Evolutionary conservation across 768 basidiomycete genomes (phyloP).

Genomic region (Leccinum arenicola): DNA sequence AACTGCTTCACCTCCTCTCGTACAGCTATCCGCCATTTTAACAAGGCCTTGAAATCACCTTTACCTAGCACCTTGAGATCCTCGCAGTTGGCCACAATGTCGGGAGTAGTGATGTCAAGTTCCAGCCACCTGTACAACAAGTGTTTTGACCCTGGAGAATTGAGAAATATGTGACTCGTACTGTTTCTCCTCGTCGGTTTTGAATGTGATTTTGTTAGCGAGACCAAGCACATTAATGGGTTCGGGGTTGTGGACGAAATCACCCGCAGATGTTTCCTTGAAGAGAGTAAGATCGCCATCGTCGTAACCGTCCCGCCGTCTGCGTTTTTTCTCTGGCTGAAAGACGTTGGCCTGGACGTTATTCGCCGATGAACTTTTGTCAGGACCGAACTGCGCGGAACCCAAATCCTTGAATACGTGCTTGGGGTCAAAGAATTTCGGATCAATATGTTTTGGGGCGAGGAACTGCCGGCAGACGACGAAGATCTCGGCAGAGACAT

Average conservation of each 20-base stretch:
- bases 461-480: slow-evolving; percentile 95
- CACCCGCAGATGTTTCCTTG: slow-evolving; percentile 62
- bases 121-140: slow-evolving; percentile 60
- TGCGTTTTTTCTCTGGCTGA: slow-evolving; percentile 93
- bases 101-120: slow-evolving; percentile 68
- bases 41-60: slow-evolving; percentile 89
- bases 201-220: slow-evolving; percentile 74
- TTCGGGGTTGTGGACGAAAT: slow-evolving; percentile 70
- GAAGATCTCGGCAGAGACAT: slow-evolving; percentile 99
- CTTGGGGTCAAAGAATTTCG: slow-evolving; percentile 95
- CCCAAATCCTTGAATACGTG: slow-evolving; percentile 95
- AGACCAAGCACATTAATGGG: slow-evolving; percentile 78
- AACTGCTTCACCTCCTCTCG: slow-evolving; percentile 71
- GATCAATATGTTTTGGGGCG: slow-evolving; percentile 93
- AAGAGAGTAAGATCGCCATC: slow-evolving; percentile 93
- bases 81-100: slow-evolving; percentile 78
- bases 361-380: slow-evolving; percentile 55
- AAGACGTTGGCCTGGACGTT: slow-evolving; percentile 89
- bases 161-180: slow-evolving; percentile 32
- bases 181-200: slow-evolving; percentile 82
- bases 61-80: slow-evolving; percentile 98
- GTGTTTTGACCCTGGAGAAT: slow-evolving; percentile 4
- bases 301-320: slow-evolving; percentile 91
- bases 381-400: slow-evolving; percentile 41
- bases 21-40: slow-evolving; percentile 87